Conservation (phyloP, 306 rosid genomes). For the Pueraria montana region DNA sequence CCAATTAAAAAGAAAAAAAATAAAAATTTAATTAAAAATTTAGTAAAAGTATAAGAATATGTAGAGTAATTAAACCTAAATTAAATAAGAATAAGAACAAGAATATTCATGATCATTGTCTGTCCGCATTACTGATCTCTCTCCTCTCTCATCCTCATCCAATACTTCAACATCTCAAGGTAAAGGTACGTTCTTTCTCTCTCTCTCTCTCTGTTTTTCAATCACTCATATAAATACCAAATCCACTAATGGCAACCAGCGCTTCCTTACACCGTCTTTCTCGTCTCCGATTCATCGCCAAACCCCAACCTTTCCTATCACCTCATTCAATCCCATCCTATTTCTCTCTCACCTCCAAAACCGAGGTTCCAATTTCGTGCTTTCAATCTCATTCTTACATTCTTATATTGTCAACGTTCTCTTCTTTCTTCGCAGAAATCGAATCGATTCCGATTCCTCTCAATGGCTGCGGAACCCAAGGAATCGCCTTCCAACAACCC, state of each 20-base stretch:
- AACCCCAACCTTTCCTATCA: slow-evolving; percentile 35
- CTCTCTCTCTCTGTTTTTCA: not conserved
- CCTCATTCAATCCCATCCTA: slow-evolving; percentile 46
- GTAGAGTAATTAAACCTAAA: too few species aligned
- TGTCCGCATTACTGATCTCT: too few species aligned
- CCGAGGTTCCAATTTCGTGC: slow-evolving; percentile 55
- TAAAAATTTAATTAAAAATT: too few species aligned
- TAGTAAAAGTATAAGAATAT: too few species aligned
- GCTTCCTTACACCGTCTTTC: slow-evolving; percentile 55
- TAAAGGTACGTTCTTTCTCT: not conserved
- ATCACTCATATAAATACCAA: not conserved
- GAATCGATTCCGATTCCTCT: slow-evolving; percentile 59
- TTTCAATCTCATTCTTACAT: not conserved
- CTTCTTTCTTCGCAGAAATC: slow-evolving; percentile 54
- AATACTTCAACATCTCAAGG: slow-evolving; percentile 30
- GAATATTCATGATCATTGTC: too few species aligned
- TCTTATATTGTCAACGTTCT: not conserved
- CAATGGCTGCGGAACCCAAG: slow-evolving; percentile 81
- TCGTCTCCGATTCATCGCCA: slow-evolving; percentile 54
- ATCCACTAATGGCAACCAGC: slow-evolving; percentile 57
- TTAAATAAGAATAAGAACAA: too few species aligned
- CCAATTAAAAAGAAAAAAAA: too few species aligned
- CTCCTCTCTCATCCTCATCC: too few species aligned
- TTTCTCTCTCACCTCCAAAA: slow-evolving; percentile 49
- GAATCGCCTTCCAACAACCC: slow-evolving; percentile 82